These are phyloP conservation scores for Rhododendron molle DNA, from an alignment of 148 eudicot genomes.

Conservation along the genomic window DNA sequence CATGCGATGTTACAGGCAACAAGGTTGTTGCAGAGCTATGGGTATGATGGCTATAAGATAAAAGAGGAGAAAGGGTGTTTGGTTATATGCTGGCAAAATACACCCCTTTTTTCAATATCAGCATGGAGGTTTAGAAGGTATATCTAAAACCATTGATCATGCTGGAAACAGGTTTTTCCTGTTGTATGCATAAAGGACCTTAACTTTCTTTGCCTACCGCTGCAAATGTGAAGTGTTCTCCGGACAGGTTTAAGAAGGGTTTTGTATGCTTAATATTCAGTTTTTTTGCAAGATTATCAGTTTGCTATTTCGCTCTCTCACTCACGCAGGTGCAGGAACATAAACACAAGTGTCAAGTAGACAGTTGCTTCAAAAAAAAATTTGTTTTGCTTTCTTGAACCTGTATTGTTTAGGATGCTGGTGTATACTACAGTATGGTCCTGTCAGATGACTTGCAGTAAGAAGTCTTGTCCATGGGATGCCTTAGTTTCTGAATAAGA, in stretches of 20 bases:
- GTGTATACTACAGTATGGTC: background rate
- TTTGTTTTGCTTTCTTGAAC: background rate
- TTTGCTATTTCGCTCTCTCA: background rate
- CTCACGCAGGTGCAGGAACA: background rate
- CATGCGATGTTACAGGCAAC: slow-evolving; percentile 39
- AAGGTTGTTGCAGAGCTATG: slow-evolving; percentile 47
- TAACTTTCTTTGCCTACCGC: background rate
- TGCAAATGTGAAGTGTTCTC: background rate
- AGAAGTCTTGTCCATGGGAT: background rate
- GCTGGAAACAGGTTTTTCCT: background rate
- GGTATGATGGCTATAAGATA: slow-evolving; percentile 47
- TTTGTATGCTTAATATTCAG: background rate
- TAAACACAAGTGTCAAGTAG: background rate
- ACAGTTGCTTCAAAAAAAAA: background rate
- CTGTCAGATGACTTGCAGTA: background rate
- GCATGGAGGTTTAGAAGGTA: slow-evolving; percentile 58
- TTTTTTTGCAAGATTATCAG: background rate
- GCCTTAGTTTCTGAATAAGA: background rate
- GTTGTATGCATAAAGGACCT: slow-evolving; percentile 2
- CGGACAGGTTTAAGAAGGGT: background rate
- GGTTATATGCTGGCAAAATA: slow-evolving; percentile 60
- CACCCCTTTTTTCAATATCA: slow-evolving; percentile 56
- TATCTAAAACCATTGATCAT: slow-evolving; percentile 14
- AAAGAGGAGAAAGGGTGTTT: slow-evolving; percentile 49
- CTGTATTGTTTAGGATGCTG: background rate